Base-by-base conservation (phyloP, 2,329 filamentous ascomycete genomes). In the Cladophialophora exuberans region DNA sequence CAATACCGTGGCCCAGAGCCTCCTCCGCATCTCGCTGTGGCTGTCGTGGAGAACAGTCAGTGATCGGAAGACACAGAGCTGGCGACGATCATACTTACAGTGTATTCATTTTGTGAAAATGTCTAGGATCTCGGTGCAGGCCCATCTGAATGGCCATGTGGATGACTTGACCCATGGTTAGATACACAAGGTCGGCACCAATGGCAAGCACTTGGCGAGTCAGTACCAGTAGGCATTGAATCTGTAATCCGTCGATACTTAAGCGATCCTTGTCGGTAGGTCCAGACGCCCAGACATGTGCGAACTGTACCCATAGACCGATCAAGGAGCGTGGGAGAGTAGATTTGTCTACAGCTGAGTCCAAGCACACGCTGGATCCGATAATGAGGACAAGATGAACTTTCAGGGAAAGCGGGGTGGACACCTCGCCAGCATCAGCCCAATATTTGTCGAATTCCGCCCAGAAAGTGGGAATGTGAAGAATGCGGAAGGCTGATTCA, bases 321-420 rank as follows among this genome's bases (percentile, higher is more conserved):
- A 31, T 50, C 39, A 41, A 43, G 7, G 17, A 23, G 9, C 22
- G 43, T 17, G 3, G 31, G n/a, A 6, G 31, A 26, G 44, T 38
- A 13, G 2, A 15, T n/a, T 22, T 22, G 5, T 33, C 25, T 2
- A 5, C n/a, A 22, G 11, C n/a, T 6, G 17, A 23, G 41, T 46
- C 10, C 5, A 25, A 11, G 20, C 18, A 22, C 10, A 60, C 13
- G 13, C 44, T 47, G 6, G 47, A 47, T 10, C 70, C 70, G 15
- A 72, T 69, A 59, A 70, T 66, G 17, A 73, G 59, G 1, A 70
- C 69, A 10, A 75, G 63, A 11, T 68, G 56, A n/a, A 75, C 56
- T 36, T 72, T 71, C 1, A 71, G 57, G 1, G 65, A 38, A 31
- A 69, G 67, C 0, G 52, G 50, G 1, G 48, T 64, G 4, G 62